Percentiles rank a stretch among this genome's conserved stretches.
Evolutionary conservation across 345 rosid genomes (phyloP).

Genomic region (Aegle marmelos): DNA sequence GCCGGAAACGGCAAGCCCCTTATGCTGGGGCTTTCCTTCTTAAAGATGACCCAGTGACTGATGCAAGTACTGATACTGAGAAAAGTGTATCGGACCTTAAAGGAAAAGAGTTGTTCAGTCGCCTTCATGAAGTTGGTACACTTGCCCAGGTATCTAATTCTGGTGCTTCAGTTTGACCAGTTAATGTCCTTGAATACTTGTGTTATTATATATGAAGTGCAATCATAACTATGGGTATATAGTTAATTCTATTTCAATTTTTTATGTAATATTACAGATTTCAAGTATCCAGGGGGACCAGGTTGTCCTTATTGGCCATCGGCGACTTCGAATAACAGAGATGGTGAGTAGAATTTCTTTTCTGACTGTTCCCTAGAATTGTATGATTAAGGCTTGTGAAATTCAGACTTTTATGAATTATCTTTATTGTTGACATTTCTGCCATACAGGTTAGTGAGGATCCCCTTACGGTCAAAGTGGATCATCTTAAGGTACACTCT

Average conservation of each 20-base stretch:
- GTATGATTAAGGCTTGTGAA: neutral
- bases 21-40: constrained; percentile 97
- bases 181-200: neutral
- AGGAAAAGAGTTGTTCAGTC: constrained; percentile 76
- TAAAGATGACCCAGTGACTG: constrained; percentile 78
- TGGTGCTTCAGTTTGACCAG: neutral
- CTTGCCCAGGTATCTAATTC: constrained; percentile 76
- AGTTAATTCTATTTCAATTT: neutral
- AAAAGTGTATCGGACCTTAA: constrained; percentile 63
- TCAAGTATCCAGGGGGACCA: constrained; percentile 89
- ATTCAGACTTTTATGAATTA: neutral
- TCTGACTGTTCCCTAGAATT: neutral
- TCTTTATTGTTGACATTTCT: neutral
- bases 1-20: constrained; percentile 90
- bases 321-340: constrained; percentile 87
- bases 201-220: neutral
- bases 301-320: constrained; percentile 90
- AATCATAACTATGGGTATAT: neutral
- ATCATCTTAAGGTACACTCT: constrained; percentile 76
- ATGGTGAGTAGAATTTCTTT: constrained; percentile 52
- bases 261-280: constrained; percentile 49
- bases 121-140: constrained; percentile 95
- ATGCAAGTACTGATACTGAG: constrained; percentile 67
- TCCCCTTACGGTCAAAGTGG: constrained; percentile 94
- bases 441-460: constrained; percentile 71